Conservation (phyloP, 345 rosid genomes). For the Gynandropsis gynandra region DNA sequence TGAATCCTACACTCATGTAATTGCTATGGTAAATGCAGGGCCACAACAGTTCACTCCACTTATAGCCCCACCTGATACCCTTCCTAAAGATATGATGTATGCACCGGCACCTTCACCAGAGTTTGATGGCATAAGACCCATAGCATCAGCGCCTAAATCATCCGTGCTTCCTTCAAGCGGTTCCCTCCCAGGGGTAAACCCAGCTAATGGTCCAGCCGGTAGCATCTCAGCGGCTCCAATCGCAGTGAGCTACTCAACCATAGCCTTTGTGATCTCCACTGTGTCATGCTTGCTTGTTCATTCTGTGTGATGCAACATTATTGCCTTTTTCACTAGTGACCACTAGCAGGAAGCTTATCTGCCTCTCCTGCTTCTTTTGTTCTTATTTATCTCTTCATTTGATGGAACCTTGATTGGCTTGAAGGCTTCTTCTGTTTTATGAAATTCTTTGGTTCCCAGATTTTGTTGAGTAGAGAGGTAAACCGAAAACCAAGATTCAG, state of each 20-base stretch:
- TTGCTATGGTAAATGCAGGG: slow-evolving; percentile 42
- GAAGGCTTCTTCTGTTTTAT: too few species aligned
- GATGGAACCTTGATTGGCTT: too few species aligned
- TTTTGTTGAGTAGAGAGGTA: too few species aligned
- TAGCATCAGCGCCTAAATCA: slow-evolving; percentile 37
- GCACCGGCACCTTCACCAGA: slow-evolving; percentile 41
- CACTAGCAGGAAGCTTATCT: not conserved
- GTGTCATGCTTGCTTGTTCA: slow-evolving; percentile 16
- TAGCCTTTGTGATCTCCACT: slow-evolving; percentile 17
- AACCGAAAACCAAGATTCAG: too few species aligned
- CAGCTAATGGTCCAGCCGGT: slow-evolving; percentile 52
- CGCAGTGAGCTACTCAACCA: slow-evolving; percentile 22
- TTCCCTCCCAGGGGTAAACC: slow-evolving; percentile 45
- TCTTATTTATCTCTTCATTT: too few species aligned
- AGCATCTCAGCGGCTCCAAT: slow-evolving; percentile 42
- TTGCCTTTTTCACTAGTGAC: slow-evolving; percentile 1
- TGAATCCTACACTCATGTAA: not conserved
- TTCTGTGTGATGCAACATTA: slow-evolving; percentile 19
- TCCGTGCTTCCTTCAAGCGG: slow-evolving; percentile 47
- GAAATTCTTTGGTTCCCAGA: too few species aligned
- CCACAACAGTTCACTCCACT: slow-evolving; percentile 60
- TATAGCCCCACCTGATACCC: slow-evolving; percentile 67
- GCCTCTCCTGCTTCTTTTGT: too few species aligned
- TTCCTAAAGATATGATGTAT: slow-evolving; percentile 38
- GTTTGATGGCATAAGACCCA: slow-evolving; percentile 22